Conservation (phyloP, 495 filamentous ascomycete genomes). For the Tuber calosporum region DNA sequence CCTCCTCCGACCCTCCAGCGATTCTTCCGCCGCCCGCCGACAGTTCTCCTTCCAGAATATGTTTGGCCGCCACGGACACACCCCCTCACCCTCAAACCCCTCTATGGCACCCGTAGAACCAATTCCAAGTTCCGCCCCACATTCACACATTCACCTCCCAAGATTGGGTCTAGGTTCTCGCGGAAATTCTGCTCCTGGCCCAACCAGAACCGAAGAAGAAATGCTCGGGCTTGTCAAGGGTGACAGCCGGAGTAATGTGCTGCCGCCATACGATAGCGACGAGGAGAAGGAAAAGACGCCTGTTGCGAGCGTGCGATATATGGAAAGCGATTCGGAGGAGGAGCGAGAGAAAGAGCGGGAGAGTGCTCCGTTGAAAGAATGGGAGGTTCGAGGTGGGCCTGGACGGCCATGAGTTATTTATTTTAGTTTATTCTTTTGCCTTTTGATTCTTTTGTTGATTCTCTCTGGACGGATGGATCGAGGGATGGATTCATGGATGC, state of each 20-base stretch:
- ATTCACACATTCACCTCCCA: constrained; percentile 19
- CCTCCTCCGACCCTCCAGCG: constrained; percentile 40
- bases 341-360: constrained; percentile 22
- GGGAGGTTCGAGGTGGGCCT: constrained; percentile 10
- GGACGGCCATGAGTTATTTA: constrained; percentile 10
- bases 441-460: constrained; percentile 10
- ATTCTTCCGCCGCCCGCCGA: constrained; percentile 49
- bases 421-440: constrained; percentile 12
- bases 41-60: constrained; percentile 78
- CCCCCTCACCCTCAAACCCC: constrained; percentile 21
- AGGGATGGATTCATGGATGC: not conserved
- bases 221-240: constrained; percentile 77
- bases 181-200: constrained; percentile 1
- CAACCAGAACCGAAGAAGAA: constrained; percentile 69
- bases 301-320: constrained; percentile 10
- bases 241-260: constrained; percentile 23
- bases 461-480: not conserved
- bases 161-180: constrained; percentile 22
- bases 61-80: constrained; percentile 22
- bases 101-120: constrained; percentile 10
- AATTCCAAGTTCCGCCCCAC: not conserved
- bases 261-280: constrained; percentile 6
- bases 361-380: constrained; percentile 20
- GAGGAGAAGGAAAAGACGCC: constrained; percentile 27
- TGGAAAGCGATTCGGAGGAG: constrained; percentile 28